Base-by-base conservation (phyloP, 106 monocot genomes). In the Narthecium ossifragum region DNA sequence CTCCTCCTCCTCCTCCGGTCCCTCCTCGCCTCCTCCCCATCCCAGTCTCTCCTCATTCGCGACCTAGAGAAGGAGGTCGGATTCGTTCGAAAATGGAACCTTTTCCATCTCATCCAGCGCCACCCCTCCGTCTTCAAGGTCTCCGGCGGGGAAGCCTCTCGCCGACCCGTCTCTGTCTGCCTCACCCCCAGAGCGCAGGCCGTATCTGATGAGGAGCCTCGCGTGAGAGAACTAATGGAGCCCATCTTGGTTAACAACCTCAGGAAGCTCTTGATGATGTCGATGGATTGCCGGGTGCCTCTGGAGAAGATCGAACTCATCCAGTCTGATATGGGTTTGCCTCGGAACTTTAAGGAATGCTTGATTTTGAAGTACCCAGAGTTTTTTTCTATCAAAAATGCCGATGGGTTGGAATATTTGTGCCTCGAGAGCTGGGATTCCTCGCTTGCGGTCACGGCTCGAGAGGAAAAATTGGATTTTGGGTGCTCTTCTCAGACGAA, bases 1-100 rank as follows among this genome's bases (percentile, higher is more conserved):
- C 73, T 85, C 21, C 26, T 96, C 49, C 84, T 90, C 57, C 83
- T 40, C 23, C 90, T 90, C 43, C 76, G 81, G 0, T 54, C 66
- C 43, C 53, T 96, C 70, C 63, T 90, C 57, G 1, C 67, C 48
- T 29, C 83, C 36, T 45, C 58, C 55, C 65, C 55, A 39, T 50
- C 34, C 31, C 60, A 69, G 1, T 74, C 96, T 23, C 28, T 96
- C 56, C 82, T 86, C 63, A 68, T 96, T 67, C 83, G 90, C 0
- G 90, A 96, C 78, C 84, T 96, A 27, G 96, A 96, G 63, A 96
- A 90, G 54, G 86, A 90, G 39, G 86, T 87, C 31, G 96, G 90
- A 11, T 96, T 96, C 57, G 71, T 90, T 37, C 60, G 81, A 37
- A 96, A 96, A 51, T 96, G 96, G 96, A 76, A 75, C 55, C 84